Evolutionary conservation across 805 yeast species (phyloP), one percentile per base, ranked within the genome.

Genomic region (Yueomyces sinensis): DNA sequence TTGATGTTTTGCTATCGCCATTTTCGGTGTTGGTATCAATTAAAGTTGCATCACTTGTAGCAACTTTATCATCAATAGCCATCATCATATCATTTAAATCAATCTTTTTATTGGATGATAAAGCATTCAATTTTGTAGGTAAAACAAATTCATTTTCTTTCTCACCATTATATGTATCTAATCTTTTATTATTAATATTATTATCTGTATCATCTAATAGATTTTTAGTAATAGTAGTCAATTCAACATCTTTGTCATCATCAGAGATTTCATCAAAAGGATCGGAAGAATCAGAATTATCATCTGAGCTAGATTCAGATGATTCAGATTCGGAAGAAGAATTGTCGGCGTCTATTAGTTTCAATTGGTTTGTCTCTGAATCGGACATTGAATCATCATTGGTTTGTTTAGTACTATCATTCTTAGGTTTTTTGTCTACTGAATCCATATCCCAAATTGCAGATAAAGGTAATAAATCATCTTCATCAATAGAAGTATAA

Each of bases 391-490:
- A 46, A 17, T 49, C 55, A 11, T 44, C 51, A 23, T 50, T 52
- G 49, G 40, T 31, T 45, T 27, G 35, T 9, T 31, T 37, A 11
- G n/a, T 17, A 9, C 17, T 15, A 16, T 11, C 22, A 16, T 32
- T 36, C 15, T 36, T 49, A n/a, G n/a, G n/a, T n/a, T n/a, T n/a
- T 29, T 51, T 50, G 23, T 76, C 83, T n/a, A n/a, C n/a, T 7
- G 24, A 20, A 52, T 82, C 91, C 57, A 74, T 56, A 49, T 81
- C 95, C 94, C 94, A 84, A 3, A 82, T 86, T 44, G 77, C 86
- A n/a, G 94, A 79, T 28, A 86, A 62, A 0, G 93, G 72, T 39
- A 80, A 68, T 35, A 86, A 65, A 43, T 83, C 81, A 22, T 57
- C 63, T 50, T 83, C 95, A 46, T 83, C 94, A 30, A 81, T 65